Evolutionary conservation across 116 monocot genomes (phyloP).

Genomic region (Cymodocea nodosa): DNA sequence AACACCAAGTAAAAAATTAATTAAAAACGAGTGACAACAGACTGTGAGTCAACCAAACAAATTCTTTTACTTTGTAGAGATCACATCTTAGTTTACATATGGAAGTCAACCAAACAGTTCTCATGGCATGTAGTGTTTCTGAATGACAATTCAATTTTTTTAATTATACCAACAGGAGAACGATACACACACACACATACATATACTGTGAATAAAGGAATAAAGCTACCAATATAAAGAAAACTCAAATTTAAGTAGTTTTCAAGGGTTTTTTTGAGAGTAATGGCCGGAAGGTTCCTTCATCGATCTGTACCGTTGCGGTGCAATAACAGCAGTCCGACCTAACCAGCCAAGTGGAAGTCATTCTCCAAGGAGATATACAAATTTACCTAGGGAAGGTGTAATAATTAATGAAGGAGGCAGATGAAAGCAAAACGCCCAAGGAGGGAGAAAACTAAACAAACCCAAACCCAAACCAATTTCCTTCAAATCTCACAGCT

Average conservation of each 20-base stretch:
- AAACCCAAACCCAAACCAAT: no score
- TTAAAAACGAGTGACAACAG: no score
- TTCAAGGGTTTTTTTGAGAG: no score
- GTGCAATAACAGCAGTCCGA: not conserved
- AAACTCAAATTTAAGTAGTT: not conserved
- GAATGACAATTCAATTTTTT: no score
- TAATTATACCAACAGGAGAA: no score
- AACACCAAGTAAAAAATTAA: no score
- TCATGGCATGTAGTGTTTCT: no score
- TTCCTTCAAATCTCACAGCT: not conserved
- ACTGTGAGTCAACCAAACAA: no score
- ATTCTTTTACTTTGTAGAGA: no score
- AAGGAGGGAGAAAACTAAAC: not conserved
- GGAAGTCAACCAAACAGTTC: no score
- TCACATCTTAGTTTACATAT: no score
- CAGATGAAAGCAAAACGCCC: not conserved
- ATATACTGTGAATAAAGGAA: not conserved
- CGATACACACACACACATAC: no score
- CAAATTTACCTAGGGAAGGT: not conserved
- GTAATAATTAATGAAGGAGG: not conserved
- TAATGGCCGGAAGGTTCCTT: not conserved
- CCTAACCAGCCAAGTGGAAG: constrained; percentile 5
- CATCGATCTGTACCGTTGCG: not conserved
- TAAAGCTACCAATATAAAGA: not conserved
- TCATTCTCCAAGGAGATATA: not conserved